phyloP scores from a whole-genome alignment of 768 basidiomycete species.

The Xerocomellus dryophilus region DNA sequence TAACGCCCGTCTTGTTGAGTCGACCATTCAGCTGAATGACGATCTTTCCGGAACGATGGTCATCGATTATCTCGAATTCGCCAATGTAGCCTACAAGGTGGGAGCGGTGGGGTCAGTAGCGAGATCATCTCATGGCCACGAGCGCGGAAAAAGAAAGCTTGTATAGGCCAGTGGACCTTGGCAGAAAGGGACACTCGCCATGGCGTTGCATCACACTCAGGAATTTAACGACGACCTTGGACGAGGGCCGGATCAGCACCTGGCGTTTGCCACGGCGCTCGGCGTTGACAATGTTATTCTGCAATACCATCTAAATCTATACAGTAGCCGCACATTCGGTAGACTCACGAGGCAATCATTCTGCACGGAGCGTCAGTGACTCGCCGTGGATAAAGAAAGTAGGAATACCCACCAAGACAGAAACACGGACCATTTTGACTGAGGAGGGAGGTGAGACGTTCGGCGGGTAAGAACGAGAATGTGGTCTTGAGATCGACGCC shows the following conservation, averaged over 20 bases:
- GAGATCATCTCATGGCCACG: background rate
- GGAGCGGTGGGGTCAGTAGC: background rate
- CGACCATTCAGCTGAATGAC: constrained; percentile 98
- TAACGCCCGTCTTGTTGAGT: constrained; percentile 99
- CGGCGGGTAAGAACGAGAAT: background rate
- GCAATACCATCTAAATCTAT: constrained; percentile 10
- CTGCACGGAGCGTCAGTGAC: constrained; percentile 8
- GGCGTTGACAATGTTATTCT: constrained; percentile 99
- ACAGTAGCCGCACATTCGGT: background rate
- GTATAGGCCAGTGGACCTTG: too few species aligned
- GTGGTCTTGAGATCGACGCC: constrained; percentile 1
- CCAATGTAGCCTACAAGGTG: constrained; percentile 81
- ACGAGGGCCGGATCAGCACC: constrained; percentile 94
- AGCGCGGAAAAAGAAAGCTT: background rate
- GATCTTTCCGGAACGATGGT: constrained; percentile 97
- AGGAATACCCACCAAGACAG: constrained; percentile 58
- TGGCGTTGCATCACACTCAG: constrained; percentile 98
- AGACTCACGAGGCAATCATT: constrained; percentile 59
- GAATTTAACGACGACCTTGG: constrained; percentile 98
- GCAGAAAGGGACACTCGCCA: constrained; percentile 52
- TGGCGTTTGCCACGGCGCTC: constrained; percentile 99
- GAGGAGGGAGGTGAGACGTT: background rate
- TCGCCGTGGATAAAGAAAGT: background rate
- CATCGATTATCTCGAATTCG: constrained; percentile 98
- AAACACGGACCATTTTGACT: constrained; percentile 80